A percentile compares a stretch with the other conserved stretches of the same genome.
These are phyloP conservation scores for Ilex paraguariensis DNA, from an alignment of 305 asterid species.

Conservation along the genomic window DNA sequence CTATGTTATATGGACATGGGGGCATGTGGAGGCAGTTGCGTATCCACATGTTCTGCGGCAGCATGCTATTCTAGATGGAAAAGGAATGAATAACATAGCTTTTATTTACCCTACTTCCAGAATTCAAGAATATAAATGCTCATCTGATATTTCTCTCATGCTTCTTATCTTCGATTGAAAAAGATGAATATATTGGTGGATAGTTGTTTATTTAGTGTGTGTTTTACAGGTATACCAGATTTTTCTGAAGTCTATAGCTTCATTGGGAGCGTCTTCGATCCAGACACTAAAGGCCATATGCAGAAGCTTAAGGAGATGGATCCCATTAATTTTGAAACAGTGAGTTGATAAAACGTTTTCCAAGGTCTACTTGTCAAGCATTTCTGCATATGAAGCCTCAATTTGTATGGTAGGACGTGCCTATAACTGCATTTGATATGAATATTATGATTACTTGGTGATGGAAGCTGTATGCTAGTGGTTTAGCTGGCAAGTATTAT, in stretches of 20 bases:
- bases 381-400: no score
- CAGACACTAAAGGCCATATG: slow-evolving; percentile 65
- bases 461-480: no score
- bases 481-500: no score
- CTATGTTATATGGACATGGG: not conserved
- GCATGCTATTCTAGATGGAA: not conserved
- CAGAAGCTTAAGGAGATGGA: slow-evolving; percentile 97
- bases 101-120: no score
- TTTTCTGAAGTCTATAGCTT: slow-evolving; percentile 89
- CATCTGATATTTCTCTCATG: not conserved
- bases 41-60: not conserved
- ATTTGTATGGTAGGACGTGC: no score
- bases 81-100: no score
- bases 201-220: slow-evolving; percentile 2
- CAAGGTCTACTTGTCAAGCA: no score
- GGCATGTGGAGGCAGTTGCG: not conserved
- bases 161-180: not conserved
- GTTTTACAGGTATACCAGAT: slow-evolving; percentile 68
- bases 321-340: slow-evolving; percentile 91
- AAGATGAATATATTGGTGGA: not conserved
- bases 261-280: slow-evolving; percentile 95
- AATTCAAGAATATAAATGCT: no score
- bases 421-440: no score
- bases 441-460: no score
- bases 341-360: slow-evolving; percentile 28